Base-by-base conservation (phyloP, 139 green algal genomes). In the Coelastrella sp. region DNA sequence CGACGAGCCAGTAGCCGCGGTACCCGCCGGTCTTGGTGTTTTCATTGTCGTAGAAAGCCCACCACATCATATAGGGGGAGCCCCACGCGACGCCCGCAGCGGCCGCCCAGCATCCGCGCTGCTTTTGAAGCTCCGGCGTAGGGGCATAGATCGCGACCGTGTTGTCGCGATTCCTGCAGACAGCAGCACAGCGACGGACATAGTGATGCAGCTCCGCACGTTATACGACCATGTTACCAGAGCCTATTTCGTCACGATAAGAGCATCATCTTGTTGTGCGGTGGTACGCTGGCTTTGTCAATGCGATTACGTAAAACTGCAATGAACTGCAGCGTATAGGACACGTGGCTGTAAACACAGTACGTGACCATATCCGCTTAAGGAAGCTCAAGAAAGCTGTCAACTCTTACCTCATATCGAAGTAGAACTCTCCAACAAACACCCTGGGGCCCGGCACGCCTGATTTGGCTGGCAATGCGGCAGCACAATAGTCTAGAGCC, bases 371-470 rank as follows among this genome's bases (percentile, higher is more conserved):
- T 47, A 47, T 47, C 0, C 0, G 32, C 32, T 47, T 47, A 47
- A 0, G n/a, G 16, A 78, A 54, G 73, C 19, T 11, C 3, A 4
- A 54, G n/a, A 11, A 54, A 10, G 11, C 73, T 22, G 73, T 20
- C 11, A 71, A 13, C 0, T 11, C 82, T 66, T 71, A 87, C 82
- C 82, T 68, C 82, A 87, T 77, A 23, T 87, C 82, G 74, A 89
- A 89, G 85, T 89, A 89, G 85, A 89, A 89, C 85, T 89, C 85
- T 8, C 85, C 85, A 16, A 20, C 85, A 83, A 89, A 89, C 5
- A 82, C 47, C 0, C 85, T 71, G 16, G 85, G 85, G 56, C 57
- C 54, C 0, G 71, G 85, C 71, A 89, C 85, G 58, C 85, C 85
- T 5, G 71, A 4, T 57, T 89, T 89, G 19, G 22, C 5, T 57